These are phyloP conservation scores for Ustilago lituana DNA, from an alignment of 1,284 basidiomycete genomes.

Conservation along the genomic window DNA sequence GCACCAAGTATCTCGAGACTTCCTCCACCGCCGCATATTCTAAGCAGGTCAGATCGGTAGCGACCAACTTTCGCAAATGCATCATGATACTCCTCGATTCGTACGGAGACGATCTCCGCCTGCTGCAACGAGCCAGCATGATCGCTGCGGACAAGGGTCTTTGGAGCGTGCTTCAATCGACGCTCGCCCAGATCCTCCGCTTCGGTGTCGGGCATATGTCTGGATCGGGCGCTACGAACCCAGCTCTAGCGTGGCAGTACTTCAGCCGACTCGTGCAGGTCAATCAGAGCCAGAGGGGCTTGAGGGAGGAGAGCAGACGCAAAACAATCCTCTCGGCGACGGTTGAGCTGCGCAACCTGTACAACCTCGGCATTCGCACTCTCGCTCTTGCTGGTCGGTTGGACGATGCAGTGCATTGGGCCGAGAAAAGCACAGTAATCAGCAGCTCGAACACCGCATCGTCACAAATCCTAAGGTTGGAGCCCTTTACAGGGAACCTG, in stretches of 20 bases:
- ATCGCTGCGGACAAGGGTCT: conserved; percentile 29
- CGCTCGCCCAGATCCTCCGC: conserved; percentile 33
- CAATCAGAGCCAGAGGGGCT: conserved; percentile 9
- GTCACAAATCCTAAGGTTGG: conserved; percentile 9
- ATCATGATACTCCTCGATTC: conserved; percentile 32
- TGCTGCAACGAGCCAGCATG: conserved; percentile 27
- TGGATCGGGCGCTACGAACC: not conserved
- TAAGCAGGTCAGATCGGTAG: conserved; percentile 3
- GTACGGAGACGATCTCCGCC: conserved; percentile 26
- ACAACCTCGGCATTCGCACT: conserved; percentile 43
- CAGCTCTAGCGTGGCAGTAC: conserved; percentile 13
- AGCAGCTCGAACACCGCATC: not conserved
- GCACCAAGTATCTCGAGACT: conserved; percentile 9
- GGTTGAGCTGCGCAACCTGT: conserved; percentile 15
- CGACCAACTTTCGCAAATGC: conserved; percentile 23
- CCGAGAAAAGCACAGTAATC: conserved; percentile 1
- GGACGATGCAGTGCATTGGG: conserved; percentile 38
- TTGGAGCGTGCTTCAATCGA: conserved; percentile 26
- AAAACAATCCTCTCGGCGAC: not conserved
- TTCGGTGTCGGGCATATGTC: conserved; percentile 7
- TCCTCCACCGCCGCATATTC: not conserved
- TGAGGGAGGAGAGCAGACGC: conserved; percentile 8
- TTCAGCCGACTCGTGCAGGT: conserved; percentile 12
- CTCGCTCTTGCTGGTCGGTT: conserved; percentile 29
- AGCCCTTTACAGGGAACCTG: conserved; percentile 34